Percentiles rank a stretch among this genome's conserved stretches.
These are phyloP conservation scores for Eimeria maxima DNA, from an alignment of 169 alveolate genomes.

Conservation along the genomic window DNA sequence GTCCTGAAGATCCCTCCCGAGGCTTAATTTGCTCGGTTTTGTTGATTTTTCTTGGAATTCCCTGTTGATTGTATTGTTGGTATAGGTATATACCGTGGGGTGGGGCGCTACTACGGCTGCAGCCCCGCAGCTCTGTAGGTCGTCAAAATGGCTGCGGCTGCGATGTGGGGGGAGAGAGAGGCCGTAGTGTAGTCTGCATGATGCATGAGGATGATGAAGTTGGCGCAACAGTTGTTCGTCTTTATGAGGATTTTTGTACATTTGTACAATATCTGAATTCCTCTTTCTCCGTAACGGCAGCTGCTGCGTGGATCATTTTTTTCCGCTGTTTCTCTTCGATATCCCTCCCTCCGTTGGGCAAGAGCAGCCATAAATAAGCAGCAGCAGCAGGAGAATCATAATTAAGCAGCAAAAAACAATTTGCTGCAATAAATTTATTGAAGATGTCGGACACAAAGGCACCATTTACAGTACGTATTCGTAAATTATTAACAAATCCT, in stretches of 20 bases:
- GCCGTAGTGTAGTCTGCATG: too few species aligned
- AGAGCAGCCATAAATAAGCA: background rate
- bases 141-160: background rate
- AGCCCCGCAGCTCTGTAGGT: conserved; percentile 47
- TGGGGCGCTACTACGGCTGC: conserved; percentile 22
- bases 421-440: background rate
- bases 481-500: conserved; percentile 94
- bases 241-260: background rate
- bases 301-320: background rate
- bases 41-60: background rate
- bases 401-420: too few species aligned
- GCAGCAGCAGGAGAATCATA: too few species aligned
- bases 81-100: conserved; percentile 10
- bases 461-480: conserved; percentile 90
- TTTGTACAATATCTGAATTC: background rate
- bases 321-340: too few species aligned
- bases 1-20: conserved; percentile 66
- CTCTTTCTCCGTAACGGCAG: too few species aligned
- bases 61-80: background rate
- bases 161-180: conserved; percentile 32
- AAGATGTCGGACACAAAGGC: conserved; percentile 75
- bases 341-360: too few species aligned
- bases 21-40: conserved; percentile 42
- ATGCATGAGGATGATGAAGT: too few species aligned
- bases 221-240: background rate